phyloP scores from a whole-genome alignment of 2,329 filamentous ascomycete species.

The Didymella exigua region DNA sequence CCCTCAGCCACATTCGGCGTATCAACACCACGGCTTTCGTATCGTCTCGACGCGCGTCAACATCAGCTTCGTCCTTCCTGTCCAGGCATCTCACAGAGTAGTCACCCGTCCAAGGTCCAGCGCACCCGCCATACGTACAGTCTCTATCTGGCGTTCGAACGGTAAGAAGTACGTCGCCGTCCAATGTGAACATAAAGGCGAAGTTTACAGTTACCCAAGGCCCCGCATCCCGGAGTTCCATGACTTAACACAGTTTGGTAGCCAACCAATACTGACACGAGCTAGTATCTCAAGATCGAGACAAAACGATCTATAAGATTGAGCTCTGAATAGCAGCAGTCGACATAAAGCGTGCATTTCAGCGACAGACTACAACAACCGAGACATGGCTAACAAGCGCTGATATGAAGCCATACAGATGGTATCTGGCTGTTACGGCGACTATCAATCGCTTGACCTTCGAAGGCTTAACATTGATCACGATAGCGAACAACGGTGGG shows the following conservation, averaged over 20 bases:
- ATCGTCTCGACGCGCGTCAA: constrained; percentile 13
- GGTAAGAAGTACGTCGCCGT: constrained; percentile 1
- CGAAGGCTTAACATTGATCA: background rate
- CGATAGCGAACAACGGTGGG: background rate
- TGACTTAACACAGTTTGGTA: background rate
- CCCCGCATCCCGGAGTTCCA: constrained; percentile 8
- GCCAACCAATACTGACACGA: constrained; percentile 5
- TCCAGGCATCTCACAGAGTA: background rate
- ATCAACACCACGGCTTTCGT: constrained; percentile 1
- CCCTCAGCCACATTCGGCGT: constrained; percentile 2
- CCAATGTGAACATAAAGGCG: background rate
- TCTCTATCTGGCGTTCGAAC: background rate
- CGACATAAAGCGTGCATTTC: background rate
- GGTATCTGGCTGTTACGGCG: background rate
- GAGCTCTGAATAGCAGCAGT: constrained; percentile 3
- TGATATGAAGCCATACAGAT: background rate
- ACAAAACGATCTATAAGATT: constrained; percentile 8
- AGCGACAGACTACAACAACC: background rate
- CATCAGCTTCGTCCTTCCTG: constrained; percentile 2
- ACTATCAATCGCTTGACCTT: background rate
- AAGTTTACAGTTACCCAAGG: background rate
- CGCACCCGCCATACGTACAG: background rate
- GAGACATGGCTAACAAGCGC: background rate
- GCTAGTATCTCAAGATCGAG: constrained; percentile 2
- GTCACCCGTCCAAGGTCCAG: background rate